Base-by-base conservation (phyloP, 805 yeast genomes). In the Yamadazyma endophytica region DNA sequence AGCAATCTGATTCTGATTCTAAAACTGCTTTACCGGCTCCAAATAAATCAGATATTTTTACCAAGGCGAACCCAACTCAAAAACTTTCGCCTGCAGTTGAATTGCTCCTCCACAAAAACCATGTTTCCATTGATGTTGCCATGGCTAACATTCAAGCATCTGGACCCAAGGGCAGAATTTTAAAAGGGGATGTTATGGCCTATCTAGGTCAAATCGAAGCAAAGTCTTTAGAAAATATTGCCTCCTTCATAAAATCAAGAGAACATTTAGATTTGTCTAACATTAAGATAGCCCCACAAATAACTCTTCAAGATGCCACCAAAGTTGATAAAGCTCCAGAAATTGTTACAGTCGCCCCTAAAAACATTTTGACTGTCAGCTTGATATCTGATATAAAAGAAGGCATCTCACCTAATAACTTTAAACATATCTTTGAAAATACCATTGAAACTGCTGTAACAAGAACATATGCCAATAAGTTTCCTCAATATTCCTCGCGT, bases 131-230 rank as follows among this genome's bases (percentile, higher is more conserved):
- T 34, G 81, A 72, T 24, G 90, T 82, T 16, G 96, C 96, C 2
- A 39, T 83, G 13, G 48, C 64, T 6, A 77, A 80, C 41, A 85
- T 90, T 47, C 64, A 74, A 24, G 94, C 96, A 6, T 70, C 95
- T 1, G 98, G 97, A 13, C 94, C 94, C 17, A 72, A 79, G 35
- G 97, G 97, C 7, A 73, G 95, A 49, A 54, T 90, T 24, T 68
- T 90, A 42, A 85, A 83, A 61, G 97, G 97, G 41, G 98, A 90
- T 56, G 90, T 89, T 1, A 68, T 89, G 43, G 92, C 94, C 0
- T 78, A 75, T 52, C 50, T 89, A 31, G 97, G 97, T 17, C 58
- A 73, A 39, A 82, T 89, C 32, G 58, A 85, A 8, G 47, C 63
- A 22, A 77, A 73, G 6, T 60, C 80, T 5, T 77, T 78, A 15